phyloP scores from a whole-genome alignment of 371 early-diverging fungal genomes.

The Caulochytrium protostelioides region DNA sequence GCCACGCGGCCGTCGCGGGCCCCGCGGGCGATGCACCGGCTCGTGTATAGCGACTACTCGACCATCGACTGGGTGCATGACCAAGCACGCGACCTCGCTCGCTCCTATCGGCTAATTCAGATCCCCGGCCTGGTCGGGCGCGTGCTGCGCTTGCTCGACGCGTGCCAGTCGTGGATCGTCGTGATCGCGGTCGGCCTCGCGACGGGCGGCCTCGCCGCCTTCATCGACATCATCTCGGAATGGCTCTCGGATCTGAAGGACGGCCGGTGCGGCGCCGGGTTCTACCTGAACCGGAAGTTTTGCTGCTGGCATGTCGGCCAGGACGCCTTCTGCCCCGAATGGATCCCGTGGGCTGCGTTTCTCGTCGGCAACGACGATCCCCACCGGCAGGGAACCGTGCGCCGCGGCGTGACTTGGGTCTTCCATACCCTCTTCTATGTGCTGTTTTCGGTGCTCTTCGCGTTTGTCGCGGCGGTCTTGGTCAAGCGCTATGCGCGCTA shows the following conservation, averaged over 20 bases:
- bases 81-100: no score
- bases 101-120: no score
- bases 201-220: conserved; percentile 57
- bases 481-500: conserved; percentile 51
- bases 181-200: conserved; percentile 40
- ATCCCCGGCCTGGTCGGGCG: conserved; percentile 31
- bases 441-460: conserved; percentile 9
- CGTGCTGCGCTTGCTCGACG: conserved; percentile 39
- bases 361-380: no score
- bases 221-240: conserved; percentile 58
- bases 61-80: no score
- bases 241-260: conserved; percentile 65
- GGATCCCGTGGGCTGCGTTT: no score
- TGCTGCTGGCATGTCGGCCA: no score
- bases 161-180: conserved; percentile 64
- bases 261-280: conserved; percentile 65
- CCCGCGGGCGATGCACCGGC: no score
- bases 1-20: no score
- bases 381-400: no score
- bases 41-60: no score
- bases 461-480: conserved; percentile 11
- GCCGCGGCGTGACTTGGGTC: no score
- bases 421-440: conserved; percentile 10
- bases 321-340: no score
- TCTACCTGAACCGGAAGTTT: conserved; percentile 61